phyloP scores from a whole-genome alignment of 768 basidiomycete species.

The Leccinum variicolor region DNA sequence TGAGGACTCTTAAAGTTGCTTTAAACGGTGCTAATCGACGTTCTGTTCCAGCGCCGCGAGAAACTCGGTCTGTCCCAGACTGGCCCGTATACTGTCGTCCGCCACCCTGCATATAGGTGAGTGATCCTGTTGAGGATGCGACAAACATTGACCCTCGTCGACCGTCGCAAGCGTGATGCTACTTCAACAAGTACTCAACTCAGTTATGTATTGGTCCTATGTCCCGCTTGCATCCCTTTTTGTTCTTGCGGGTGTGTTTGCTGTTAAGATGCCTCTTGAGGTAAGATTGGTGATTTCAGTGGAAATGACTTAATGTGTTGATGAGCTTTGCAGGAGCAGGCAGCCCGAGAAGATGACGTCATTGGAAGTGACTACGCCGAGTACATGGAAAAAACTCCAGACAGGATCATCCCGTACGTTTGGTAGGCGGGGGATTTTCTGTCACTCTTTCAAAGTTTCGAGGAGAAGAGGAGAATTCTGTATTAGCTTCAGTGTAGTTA shows the following conservation, averaged over 20 bases:
- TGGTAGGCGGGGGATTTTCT: slow-evolving; percentile 18
- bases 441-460: not conserved
- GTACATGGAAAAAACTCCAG: slow-evolving; percentile 29
- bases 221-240: slow-evolving; percentile 28
- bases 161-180: slow-evolving; percentile 19
- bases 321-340: slow-evolving; percentile 23
- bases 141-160: not conserved
- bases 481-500: slow-evolving; percentile 6
- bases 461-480: not conserved
- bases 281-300: slow-evolving; percentile 11
- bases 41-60: slow-evolving; percentile 24
- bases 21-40: not conserved
- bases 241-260: slow-evolving; percentile 24
- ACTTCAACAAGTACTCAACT: slow-evolving; percentile 21
- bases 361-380: slow-evolving; percentile 25
- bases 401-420: slow-evolving; percentile 30
- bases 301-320: not conserved
- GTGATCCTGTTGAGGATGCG: not conserved
- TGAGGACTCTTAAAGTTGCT: slow-evolving; percentile 2
- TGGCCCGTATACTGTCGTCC: slow-evolving; percentile 36
- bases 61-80: slow-evolving; percentile 27
- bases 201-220: slow-evolving; percentile 35
- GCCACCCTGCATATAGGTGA: slow-evolving; percentile 36
- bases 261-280: slow-evolving; percentile 34
- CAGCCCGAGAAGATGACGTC: slow-evolving; percentile 24